Conservation (phyloP, 2,329 filamentous ascomycete genomes). For the Talaromyces sp. region DNA sequence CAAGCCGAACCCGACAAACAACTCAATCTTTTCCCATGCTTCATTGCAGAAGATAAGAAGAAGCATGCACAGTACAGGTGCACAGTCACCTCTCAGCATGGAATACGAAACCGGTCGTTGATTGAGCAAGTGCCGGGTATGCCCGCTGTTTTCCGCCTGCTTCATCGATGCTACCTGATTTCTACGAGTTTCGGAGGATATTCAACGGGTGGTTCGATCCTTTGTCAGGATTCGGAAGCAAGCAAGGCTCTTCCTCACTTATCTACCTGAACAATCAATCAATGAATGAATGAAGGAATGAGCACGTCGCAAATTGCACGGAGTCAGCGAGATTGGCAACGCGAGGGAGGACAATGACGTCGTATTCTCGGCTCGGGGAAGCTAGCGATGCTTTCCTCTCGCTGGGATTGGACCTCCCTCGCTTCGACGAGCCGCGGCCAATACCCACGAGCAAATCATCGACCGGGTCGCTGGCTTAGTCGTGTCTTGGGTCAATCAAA, state of each 20-base stretch:
- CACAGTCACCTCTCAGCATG: neutral
- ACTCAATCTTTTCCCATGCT: neutral
- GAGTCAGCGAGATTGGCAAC: neutral
- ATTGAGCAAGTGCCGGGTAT: neutral
- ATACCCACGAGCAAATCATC: neutral
- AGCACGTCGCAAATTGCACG: neutral
- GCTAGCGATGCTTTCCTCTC: neutral
- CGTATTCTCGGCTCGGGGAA: constrained; percentile 7
- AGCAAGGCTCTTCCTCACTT: neutral
- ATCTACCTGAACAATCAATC: neutral
- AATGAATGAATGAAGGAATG: no score
- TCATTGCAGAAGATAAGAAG: constrained; percentile 1
- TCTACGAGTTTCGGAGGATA: neutral
- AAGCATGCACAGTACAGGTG: neutral
- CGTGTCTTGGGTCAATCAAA: neutral
- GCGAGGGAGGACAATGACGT: neutral
- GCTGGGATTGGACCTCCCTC: constrained; percentile 5
- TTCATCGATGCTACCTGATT: neutral
- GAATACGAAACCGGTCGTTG: neutral
- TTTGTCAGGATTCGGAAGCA: neutral
- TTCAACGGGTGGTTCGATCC: neutral
- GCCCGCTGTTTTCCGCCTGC: neutral
- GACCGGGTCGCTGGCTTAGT: neutral
- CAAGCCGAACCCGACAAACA: neutral
- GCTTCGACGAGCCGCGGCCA: neutral